Evolutionary conservation across 441 rosid species (phyloP).

Genomic region (Mallotus repandus): DNA sequence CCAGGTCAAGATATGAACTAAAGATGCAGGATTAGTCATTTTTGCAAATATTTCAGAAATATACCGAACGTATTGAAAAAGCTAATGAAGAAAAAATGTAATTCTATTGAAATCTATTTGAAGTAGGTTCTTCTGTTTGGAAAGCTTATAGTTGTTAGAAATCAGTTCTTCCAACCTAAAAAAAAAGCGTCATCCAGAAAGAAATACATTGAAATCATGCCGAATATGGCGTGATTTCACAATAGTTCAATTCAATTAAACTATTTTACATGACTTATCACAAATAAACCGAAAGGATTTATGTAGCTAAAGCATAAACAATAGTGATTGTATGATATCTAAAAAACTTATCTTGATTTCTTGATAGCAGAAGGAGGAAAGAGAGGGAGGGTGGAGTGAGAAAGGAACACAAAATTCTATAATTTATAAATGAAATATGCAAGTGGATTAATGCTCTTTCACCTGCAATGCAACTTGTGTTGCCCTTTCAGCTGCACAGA

Average conservation of each 20-base stretch:
- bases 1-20: not conserved
- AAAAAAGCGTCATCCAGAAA: too few species aligned
- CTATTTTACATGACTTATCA: too few species aligned
- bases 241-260: too few species aligned
- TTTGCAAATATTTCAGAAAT: not conserved
- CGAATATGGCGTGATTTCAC: too few species aligned
- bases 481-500: slow-evolving; percentile 91
- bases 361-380: not conserved
- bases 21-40: not conserved
- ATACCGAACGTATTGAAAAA: too few species aligned
- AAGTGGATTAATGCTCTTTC: slow-evolving; percentile 11
- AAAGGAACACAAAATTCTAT: not conserved
- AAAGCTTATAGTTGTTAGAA: too few species aligned
- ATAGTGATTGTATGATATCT: not conserved
- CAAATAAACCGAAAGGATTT: not conserved
- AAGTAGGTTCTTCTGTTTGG: too few species aligned
- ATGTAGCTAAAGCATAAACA: not conserved
- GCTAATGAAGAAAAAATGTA: too few species aligned
- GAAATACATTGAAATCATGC: too few species aligned
- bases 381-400: too few species aligned
- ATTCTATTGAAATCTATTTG: too few species aligned
- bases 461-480: slow-evolving; percentile 98
- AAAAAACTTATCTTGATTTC: not conserved
- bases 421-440: not conserved
- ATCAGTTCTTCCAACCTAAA: too few species aligned